A percentile compares a stretch with the other conserved stretches of the same genome.
These are phyloP conservation scores for Diddensiella santjacobensis DNA, from an alignment of 805 yeast species.

Conservation along the genomic window DNA sequence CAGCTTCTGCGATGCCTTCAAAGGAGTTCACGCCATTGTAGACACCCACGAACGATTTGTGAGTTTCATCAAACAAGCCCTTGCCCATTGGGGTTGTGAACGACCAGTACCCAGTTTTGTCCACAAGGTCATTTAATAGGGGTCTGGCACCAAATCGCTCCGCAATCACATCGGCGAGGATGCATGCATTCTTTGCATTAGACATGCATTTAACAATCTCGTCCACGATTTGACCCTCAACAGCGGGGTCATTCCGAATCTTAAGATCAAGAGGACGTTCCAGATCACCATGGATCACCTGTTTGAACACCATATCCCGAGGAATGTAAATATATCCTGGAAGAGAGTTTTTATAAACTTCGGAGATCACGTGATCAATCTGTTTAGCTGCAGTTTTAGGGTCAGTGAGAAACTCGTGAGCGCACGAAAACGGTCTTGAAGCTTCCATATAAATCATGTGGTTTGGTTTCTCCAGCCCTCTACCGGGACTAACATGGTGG, in stretches of 20 bases:
- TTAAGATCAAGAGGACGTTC: constrained; percentile 32
- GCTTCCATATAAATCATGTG: constrained; percentile 63
- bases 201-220: constrained; percentile 50
- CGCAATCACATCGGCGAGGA: constrained; percentile 68
- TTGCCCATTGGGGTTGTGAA: constrained; percentile 68
- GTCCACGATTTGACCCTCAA: constrained; percentile 39
- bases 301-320: constrained; percentile 47
- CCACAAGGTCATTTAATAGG: constrained; percentile 47
- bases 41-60: constrained; percentile 61
- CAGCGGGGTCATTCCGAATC: constrained; percentile 28
- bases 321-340: constrained; percentile 87
- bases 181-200: constrained; percentile 52
- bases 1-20: constrained; percentile 45
- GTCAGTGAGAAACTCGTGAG: constrained; percentile 47
- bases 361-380: constrained; percentile 62
- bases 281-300: constrained; percentile 34
- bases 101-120: constrained; percentile 49
- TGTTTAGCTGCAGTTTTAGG: constrained; percentile 49
- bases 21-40: constrained; percentile 62
- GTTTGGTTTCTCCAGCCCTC: constrained; percentile 39
- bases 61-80: constrained; percentile 67
- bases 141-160: constrained; percentile 53
- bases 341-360: constrained; percentile 53
- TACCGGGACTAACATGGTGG: constrained; percentile 39
- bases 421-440: constrained; percentile 55